Conservation (phyloP, 192 early-diverging fungal genomes). For the Backusella morwellensis region DNA sequence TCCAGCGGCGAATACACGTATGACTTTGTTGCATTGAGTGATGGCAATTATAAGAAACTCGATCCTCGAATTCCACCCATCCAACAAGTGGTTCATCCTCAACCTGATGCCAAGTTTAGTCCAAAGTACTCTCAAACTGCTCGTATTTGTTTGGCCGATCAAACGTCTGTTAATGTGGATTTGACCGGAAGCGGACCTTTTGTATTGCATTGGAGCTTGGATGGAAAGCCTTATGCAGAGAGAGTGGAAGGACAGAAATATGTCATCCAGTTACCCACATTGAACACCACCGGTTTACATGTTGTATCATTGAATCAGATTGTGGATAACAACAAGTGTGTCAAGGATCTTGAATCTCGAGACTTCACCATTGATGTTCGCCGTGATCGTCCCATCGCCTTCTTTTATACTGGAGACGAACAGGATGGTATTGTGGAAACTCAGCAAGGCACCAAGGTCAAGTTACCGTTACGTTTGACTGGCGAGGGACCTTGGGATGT, state of each 20-base stretch:
- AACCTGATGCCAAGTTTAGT: slow-evolving; percentile 39
- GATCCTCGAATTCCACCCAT: slow-evolving; percentile 16
- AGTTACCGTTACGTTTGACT: slow-evolving; percentile 41
- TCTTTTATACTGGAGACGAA: slow-evolving; percentile 28
- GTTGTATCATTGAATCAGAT: slow-evolving; percentile 40
- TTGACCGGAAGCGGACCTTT: slow-evolving; percentile 38
- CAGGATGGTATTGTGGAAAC: slow-evolving; percentile 18
- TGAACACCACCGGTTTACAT: slow-evolving; percentile 35
- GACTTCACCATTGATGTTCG: slow-evolving; percentile 44
- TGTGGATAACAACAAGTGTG: slow-evolving; percentile 39
- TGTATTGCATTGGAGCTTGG: slow-evolving; percentile 30
- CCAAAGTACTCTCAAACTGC: background rate
- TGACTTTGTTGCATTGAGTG: slow-evolving; percentile 30
- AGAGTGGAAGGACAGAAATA: slow-evolving; percentile 23
- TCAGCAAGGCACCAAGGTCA: slow-evolving; percentile 27
- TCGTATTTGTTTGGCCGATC: slow-evolving; percentile 40
- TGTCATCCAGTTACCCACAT: slow-evolving; percentile 33
- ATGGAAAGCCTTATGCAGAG: slow-evolving; percentile 27
- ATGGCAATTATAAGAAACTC: slow-evolving; percentile 31
- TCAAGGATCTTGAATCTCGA: slow-evolving; percentile 32
- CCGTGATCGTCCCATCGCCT: slow-evolving; percentile 40
- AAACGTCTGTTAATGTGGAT: slow-evolving; percentile 32
- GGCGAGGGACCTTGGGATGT: slow-evolving; percentile 44
- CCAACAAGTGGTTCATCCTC: slow-evolving; percentile 42
- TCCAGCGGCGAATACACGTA: slow-evolving; percentile 38